phyloP scores from a whole-genome alignment of 2,329 filamentous ascomycete genomes.

The Colletotrichum somersetense region DNA sequence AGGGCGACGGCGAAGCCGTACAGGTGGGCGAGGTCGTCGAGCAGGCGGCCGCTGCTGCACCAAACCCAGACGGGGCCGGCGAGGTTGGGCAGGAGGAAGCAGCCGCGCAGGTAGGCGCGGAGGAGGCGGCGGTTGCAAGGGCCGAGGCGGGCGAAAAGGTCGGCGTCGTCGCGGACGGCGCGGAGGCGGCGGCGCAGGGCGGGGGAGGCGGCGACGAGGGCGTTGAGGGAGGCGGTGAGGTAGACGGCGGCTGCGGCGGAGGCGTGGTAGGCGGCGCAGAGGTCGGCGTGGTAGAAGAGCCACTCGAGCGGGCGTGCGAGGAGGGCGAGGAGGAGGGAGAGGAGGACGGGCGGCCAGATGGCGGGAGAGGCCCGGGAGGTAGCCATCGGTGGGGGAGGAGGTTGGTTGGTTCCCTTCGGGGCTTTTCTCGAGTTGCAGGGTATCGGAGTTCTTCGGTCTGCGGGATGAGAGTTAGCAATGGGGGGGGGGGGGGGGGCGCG shows the following conservation, averaged over 20 bases:
- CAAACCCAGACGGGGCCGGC: conserved; percentile 21
- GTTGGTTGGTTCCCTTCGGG: neutral
- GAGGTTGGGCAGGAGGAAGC: conserved; percentile 32
- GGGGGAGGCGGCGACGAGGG: neutral
- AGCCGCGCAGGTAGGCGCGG: conserved; percentile 25
- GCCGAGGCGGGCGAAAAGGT: neutral
- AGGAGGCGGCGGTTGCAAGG: conserved; percentile 19
- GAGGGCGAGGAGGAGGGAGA: neutral
- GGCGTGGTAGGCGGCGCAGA: conserved; percentile 22
- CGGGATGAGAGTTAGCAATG: neutral
- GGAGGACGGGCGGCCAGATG: neutral
- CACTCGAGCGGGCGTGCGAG: conserved; percentile 6
- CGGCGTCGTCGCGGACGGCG: neutral
- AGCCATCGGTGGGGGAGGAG: neutral
- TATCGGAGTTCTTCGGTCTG: no score
- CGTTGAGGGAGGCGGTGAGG: conserved; percentile 22
- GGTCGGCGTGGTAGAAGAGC: conserved; percentile 27
- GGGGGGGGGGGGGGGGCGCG: neutral
- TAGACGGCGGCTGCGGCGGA: conserved; percentile 20
- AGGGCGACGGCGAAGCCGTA: conserved; percentile 34
- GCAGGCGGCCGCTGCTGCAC: neutral
- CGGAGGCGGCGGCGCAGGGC: neutral
- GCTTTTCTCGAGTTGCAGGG: neutral
- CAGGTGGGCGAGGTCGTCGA: conserved; percentile 28
- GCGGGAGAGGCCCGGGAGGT: neutral